phyloP scores from a whole-genome alignment of 1,284 basidiomycete species.

The Jaminaea rosea region DNA sequence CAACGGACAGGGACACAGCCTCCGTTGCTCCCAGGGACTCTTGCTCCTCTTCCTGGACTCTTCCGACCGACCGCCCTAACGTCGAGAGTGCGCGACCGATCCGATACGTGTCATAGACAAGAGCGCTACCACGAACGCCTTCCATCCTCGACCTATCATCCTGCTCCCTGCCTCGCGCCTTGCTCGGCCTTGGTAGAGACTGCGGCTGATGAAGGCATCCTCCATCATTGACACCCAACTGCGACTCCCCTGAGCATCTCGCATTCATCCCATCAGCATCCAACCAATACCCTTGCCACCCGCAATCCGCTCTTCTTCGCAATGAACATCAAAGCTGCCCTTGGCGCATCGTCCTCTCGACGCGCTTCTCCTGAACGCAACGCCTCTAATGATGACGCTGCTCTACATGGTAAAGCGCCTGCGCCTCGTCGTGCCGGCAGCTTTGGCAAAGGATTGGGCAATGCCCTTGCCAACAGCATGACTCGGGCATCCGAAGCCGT shows the following conservation, averaged over 20 bases:
- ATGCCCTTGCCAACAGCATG: slow-evolving; percentile 19
- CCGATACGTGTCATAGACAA: neutral
- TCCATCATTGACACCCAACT: neutral
- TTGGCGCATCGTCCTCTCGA: slow-evolving; percentile 4
- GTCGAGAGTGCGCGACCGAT: neutral
- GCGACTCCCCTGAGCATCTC: neutral
- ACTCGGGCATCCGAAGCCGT: slow-evolving; percentile 19
- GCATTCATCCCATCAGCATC: neutral
- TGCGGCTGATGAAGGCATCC: neutral
- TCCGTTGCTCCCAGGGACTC: slow-evolving; percentile 7
- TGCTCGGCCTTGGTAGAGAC: neutral
- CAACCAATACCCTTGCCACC: neutral
- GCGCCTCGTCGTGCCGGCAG: slow-evolving; percentile 28
- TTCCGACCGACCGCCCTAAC: slow-evolving; percentile 37
- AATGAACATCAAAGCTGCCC: neutral
- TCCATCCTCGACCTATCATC: neutral
- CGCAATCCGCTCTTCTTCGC: neutral
- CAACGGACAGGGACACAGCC: neutral
- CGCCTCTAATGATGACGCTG: too few species aligned
- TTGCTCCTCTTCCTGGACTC: slow-evolving; percentile 40
- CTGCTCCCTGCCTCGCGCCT: neutral
- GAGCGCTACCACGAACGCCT: neutral
- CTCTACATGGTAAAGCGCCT: too few species aligned
- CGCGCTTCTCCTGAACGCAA: slow-evolving; percentile 6
- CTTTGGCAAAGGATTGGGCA: slow-evolving; percentile 28